Conservation (phyloP, 176 grass and related monocot genomes). For the Cenchrus purpureus region DNA sequence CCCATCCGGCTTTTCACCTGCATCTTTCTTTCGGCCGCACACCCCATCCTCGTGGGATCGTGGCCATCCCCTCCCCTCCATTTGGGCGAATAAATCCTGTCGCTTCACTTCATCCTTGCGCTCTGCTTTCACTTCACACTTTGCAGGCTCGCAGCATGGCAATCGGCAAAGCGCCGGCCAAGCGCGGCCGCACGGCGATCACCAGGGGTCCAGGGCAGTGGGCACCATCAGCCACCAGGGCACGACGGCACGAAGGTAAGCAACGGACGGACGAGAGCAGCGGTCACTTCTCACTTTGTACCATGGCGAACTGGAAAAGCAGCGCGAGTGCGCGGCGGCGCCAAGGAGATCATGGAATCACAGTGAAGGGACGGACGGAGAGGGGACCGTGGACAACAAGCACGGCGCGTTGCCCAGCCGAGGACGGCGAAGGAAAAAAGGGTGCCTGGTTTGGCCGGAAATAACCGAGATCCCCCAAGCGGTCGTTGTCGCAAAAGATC, state of each 20-base stretch:
- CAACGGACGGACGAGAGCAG: background rate
- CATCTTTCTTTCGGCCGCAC: conserved; percentile 26
- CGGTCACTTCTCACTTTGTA: background rate
- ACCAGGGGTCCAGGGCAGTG: background rate
- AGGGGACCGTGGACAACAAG: background rate
- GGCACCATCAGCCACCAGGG: background rate
- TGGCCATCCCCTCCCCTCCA: background rate
- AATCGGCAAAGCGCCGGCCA: too few species aligned
- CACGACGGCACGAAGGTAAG: background rate
- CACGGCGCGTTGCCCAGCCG: background rate
- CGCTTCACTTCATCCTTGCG: background rate
- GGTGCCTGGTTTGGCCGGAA: background rate
- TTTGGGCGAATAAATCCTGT: background rate
- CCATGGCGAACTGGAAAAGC: background rate
- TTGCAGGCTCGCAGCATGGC: background rate
- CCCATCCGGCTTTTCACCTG: conserved; percentile 15
- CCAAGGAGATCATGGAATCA: background rate
- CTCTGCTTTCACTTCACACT: background rate
- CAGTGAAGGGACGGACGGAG: background rate
- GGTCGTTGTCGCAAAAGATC: conserved; percentile 40
- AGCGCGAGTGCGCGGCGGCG: background rate
- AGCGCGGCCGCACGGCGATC: background rate
- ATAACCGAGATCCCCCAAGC: background rate
- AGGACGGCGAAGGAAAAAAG: background rate
- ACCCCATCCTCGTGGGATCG: background rate